Conservation (phyloP, 176 grass and related monocot genomes). For the Bothriochloa decipiens region DNA sequence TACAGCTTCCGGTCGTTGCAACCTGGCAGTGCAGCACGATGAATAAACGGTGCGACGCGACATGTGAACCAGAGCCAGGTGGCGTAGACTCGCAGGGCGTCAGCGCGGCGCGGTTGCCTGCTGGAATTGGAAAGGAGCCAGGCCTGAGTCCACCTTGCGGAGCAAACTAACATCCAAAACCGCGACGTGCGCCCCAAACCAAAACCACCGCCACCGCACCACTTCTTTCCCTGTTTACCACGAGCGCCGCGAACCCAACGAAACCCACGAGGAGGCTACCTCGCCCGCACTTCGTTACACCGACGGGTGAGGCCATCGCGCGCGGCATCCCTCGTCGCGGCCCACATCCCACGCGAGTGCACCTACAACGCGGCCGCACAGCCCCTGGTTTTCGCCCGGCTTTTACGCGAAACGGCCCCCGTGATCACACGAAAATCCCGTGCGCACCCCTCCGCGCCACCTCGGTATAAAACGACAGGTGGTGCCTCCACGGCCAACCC, state of each 20-base stretch:
- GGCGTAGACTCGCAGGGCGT: too few species aligned
- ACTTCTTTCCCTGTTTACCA: not conserved
- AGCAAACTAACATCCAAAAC: slow-evolving; percentile 41
- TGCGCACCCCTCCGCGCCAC: not conserved
- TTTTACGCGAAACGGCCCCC: not conserved
- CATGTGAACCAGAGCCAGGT: too few species aligned
- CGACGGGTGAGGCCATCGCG: not conserved
- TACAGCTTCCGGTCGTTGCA: too few species aligned
- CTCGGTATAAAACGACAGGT: slow-evolving; percentile 47
- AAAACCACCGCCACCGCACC: not conserved
- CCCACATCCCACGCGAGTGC: not conserved
- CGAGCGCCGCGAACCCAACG: not conserved
- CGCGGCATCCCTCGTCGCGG: not conserved
- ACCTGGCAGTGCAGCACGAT: too few species aligned
- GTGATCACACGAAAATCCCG: not conserved
- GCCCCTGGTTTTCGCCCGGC: slow-evolving; percentile 33
- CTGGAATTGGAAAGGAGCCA: not conserved
- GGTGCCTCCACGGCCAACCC: slow-evolving; percentile 4
- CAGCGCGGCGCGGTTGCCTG: not conserved
- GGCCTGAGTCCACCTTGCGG: slow-evolving; percentile 7
- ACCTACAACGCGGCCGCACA: not conserved
- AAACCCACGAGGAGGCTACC: not conserved
- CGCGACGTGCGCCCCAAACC: slow-evolving; percentile 50
- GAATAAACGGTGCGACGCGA: not conserved
- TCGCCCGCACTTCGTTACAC: not conserved